Evolutionary conservation across 2,329 filamentous ascomycete genomes (phyloP), one percentile per base, ranked within the genome.

Genomic region (Fusarium haematococcum): DNA sequence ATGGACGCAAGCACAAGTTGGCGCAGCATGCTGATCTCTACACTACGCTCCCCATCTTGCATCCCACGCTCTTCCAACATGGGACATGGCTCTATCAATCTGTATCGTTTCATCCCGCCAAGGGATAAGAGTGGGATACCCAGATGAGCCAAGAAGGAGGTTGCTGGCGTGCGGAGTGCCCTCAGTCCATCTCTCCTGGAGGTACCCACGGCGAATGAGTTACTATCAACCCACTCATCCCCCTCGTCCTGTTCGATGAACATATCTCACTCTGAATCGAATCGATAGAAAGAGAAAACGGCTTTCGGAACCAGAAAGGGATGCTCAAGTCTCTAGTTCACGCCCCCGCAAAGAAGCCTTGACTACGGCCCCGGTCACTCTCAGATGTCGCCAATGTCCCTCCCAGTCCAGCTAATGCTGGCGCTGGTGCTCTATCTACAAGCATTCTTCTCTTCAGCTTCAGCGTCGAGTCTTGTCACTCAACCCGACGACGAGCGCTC

Each of bases 371-470:
- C 37, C 25, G 27, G 25, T n/a, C 37, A 32, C 39, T 27, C 45
- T 45, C 18, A 4, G 25, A 73, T 73, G 68, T 32, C n/a, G 13
- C 33, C 67, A 62, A n/a, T 33, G 6, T 58, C 16, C 16, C 6
- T 27, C n/a, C 63, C n/a, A 52, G 7, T 20, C 41, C 61, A 14
- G 64, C 57, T 58, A 32, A 54, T 27, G 58, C 52, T 68, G 58
- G 37, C 56, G 54, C 45, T 70, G 62, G 32, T 48, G 30, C 52
- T 71, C 13, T 27, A 39, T 11, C 50, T 67, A 27, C 56, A 62
- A 35, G 14, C 30, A 6, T 3, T 61, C 27, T 32, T 60, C 41
- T 20, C 50, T 30, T 18, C 54, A 33, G 63, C 41, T 10, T 64
- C 65, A 54, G 68, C 65, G 16, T 58, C 67, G 1, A 37, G 37